A percentile compares a stretch with the other conserved stretches of the same genome.
phyloP scores from a whole-genome alignment of 495 filamentous ascomycete genomes.

The Talaromyces thailandensis region DNA sequence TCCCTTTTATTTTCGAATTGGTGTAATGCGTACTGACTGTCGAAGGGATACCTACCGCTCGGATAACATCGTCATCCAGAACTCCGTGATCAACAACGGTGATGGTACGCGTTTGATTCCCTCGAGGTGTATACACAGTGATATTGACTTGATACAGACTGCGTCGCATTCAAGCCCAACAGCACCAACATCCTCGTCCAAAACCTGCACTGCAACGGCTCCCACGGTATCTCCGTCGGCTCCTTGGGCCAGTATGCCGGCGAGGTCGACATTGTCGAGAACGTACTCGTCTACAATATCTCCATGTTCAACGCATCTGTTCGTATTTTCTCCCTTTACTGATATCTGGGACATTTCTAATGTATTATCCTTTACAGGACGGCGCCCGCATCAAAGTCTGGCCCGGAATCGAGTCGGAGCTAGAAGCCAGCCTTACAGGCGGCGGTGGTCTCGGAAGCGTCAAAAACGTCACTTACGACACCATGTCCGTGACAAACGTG shows the following conservation, averaged over 20 bases:
- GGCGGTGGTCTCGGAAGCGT: slow-evolving; percentile 50
- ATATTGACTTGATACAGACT: slow-evolving; percentile 32
- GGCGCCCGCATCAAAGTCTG: slow-evolving; percentile 67
- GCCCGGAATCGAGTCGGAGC: slow-evolving; percentile 42
- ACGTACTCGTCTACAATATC: slow-evolving; percentile 57
- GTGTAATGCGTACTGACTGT: background rate
- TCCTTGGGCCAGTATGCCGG: slow-evolving; percentile 58
- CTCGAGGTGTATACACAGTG: background rate
- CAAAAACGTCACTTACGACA: slow-evolving; percentile 48
- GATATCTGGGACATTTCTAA: background rate
- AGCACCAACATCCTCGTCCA: slow-evolving; percentile 66
- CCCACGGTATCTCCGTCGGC: slow-evolving; percentile 64
- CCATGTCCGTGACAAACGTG: slow-evolving; percentile 45
- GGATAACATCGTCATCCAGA: slow-evolving; percentile 54
- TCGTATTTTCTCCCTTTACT: slow-evolving; percentile 2
- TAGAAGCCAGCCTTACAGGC: slow-evolving; percentile 50
- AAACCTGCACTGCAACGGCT: slow-evolving; percentile 61
- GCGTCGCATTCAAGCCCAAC: slow-evolving; percentile 73
- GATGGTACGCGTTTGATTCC: too few relatives aligned
- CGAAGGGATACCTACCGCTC: slow-evolving; percentile 54
- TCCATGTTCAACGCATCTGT: slow-evolving; percentile 55
- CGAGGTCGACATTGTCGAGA: slow-evolving; percentile 55
- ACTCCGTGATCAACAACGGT: slow-evolving; percentile 59
- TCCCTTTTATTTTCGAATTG: background rate
- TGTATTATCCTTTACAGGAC: slow-evolving; percentile 27